Evolutionary conservation across 352 stramenopile genomes (phyloP), one percentile per base, ranked within the genome.

Genomic region (Thraustochytrium sp.): DNA sequence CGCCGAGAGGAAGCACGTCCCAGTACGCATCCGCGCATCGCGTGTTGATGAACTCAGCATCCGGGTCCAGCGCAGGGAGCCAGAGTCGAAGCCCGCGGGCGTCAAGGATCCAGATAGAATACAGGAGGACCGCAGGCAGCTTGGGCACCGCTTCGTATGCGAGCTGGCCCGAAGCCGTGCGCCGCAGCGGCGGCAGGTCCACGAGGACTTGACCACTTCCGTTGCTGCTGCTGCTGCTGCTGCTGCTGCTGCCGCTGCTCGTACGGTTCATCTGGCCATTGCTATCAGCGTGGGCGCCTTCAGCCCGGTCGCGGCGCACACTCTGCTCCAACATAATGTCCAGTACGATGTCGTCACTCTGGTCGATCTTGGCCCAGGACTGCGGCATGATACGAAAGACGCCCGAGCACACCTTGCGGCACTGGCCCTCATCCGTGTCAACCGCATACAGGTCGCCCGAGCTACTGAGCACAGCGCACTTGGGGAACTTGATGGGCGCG

Each of bases 401-500:
- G 23, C 53, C 68, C 13, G 31, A 55, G 26, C 34, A 46, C 11
- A 80, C 38, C 5, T 42, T 61, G 5, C 34, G 31, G 21, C 51
- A 29, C n/a, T 21, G 29, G 21, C 68, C 68, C 31, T 80, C 68
- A 31, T 84, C 75, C 36, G 40, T 84, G 44, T 84, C 75, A 23
- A 84, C 75, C 13, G 84, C 36, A 29, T 56, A 83, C n/a, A 84
- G 59, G 26, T 75, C 49, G 21, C 75, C 75, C 1, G 29, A n/a
- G 23, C 29, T 68, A 16, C 8, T 56, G 9, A 84, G 42, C 26
- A 84, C 56, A 9, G 51, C 36, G 36, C 54, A 75, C 49, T 84
- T 84, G 61, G 75, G 75, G n/a, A 80, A 75, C 72, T 80, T 84
- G 31, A 84, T 56, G 23, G 55, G 44, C 8, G 34, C n/a, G 9